phyloP scores from a whole-genome alignment of 1,139 yeast genomes.

The Yamadazyma songkhlaensis region DNA sequence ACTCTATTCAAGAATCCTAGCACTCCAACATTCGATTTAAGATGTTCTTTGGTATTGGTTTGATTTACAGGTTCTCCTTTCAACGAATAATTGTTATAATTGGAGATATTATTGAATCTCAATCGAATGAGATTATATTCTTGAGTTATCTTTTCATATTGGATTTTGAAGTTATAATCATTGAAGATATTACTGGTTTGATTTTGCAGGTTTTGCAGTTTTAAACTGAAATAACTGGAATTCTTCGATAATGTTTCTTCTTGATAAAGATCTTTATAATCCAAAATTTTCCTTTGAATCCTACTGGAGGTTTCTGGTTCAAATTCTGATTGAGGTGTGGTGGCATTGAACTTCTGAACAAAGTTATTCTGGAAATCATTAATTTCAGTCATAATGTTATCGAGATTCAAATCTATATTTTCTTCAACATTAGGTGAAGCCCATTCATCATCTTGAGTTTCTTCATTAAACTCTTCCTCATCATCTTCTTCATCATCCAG shows the following conservation, averaged over 20 bases:
- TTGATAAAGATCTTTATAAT: conserved; percentile 30
- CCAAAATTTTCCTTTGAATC: conserved; percentile 36
- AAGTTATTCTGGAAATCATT: conserved; percentile 31
- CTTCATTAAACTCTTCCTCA: conserved; percentile 17
- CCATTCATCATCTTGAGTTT: conserved; percentile 1
- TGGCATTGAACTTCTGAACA: conserved; percentile 21
- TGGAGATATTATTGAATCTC: conserved; percentile 23
- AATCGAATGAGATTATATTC: conserved; percentile 40
- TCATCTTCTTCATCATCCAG: conserved; percentile 27
- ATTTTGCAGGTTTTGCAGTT: conserved; percentile 5
- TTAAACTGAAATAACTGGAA: conserved; percentile 12
- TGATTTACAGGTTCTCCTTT: conserved; percentile 5
- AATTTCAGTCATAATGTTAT: conserved; percentile 29
- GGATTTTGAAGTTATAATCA: conserved; percentile 29
- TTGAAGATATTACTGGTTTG: conserved; percentile 7
- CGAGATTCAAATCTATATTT: conserved; percentile 10
- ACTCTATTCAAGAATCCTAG: conserved; percentile 16
- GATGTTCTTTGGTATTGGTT: conserved; percentile 1
- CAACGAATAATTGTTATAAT: conserved; percentile 8
- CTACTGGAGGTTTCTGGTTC: conserved; percentile 17
- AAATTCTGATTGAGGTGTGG: conserved; percentile 6
- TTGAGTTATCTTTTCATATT: conserved; percentile 35
- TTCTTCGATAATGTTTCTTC: conserved; percentile 13
- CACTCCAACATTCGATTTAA: conserved; percentile 14
- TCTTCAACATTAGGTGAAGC: not conserved